phyloP scores from a whole-genome alignment of 2,329 filamentous ascomycete species.

The Ascosphaera aggregata region DNA sequence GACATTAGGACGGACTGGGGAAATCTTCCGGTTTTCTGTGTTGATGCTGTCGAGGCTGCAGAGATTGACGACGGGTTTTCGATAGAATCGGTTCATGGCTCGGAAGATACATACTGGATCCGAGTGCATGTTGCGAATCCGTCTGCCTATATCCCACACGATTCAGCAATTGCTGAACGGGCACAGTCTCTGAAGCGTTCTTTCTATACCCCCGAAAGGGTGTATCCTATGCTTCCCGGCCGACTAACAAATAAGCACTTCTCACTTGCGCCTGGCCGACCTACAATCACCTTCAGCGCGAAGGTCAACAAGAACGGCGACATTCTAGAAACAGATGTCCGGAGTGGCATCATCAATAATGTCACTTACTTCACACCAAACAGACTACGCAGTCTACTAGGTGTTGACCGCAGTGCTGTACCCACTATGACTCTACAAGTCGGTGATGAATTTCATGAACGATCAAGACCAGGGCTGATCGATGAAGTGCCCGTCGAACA shows the following conservation, averaged over 20 bases:
- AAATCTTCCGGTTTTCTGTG: constrained; percentile 32
- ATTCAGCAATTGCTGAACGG: constrained; percentile 28
- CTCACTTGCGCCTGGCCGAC: constrained; percentile 29
- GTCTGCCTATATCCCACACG: constrained; percentile 32
- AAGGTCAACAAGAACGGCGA: constrained; percentile 28
- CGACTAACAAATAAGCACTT: constrained; percentile 27
- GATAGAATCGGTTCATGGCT: constrained; percentile 25
- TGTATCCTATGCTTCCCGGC: constrained; percentile 32
- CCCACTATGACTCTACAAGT: constrained; percentile 10
- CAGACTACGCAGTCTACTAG: constrained; percentile 16
- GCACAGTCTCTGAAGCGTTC: constrained; percentile 30
- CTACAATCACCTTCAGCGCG: constrained; percentile 37
- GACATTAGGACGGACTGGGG: constrained; percentile 33
- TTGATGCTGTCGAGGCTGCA: constrained; percentile 29
- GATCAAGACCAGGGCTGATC: constrained; percentile 8
- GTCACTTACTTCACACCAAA: constrained; percentile 28
- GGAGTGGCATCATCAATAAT: constrained; percentile 29
- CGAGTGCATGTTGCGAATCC: constrained; percentile 41
- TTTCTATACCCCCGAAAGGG: constrained; percentile 28
- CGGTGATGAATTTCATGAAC: constrained; percentile 11
- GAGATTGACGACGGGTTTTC: constrained; percentile 43
- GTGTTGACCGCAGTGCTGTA: constrained; percentile 7
- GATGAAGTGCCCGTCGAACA: constrained; percentile 13
- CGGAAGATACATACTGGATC: constrained; percentile 29
- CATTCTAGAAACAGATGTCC: constrained; percentile 29